Conservation (phyloP, 2,329 filamentous ascomycete genomes). For the Neofusicoccum parvum region DNA sequence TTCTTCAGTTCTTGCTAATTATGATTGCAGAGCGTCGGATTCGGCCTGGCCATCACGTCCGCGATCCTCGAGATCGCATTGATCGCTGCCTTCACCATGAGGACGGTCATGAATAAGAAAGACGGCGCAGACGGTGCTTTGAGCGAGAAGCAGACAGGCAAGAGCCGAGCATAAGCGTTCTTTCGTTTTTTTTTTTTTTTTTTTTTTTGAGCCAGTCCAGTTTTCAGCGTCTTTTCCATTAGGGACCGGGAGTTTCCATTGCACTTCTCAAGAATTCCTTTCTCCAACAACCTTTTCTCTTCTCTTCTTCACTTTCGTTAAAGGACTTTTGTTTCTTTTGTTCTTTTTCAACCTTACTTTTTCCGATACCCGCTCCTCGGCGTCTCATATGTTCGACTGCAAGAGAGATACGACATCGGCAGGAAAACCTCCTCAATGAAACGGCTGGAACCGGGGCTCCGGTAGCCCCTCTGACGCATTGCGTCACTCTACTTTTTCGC, state of each 20-base stretch:
- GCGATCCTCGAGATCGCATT: constrained; percentile 8
- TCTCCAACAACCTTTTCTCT: not conserved
- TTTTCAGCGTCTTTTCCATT: not conserved
- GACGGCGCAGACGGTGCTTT: not conserved
- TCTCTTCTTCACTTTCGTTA: not conserved
- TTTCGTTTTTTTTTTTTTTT: not conserved
- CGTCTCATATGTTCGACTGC: not conserved
- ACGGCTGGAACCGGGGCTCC: not conserved
- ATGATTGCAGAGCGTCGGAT: not conserved
- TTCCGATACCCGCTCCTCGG: not conserved
- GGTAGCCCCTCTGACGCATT: no score
- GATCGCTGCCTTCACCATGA: not conserved
- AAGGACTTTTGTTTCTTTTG: not conserved
- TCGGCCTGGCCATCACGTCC: not conserved
- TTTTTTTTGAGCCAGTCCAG: no score
- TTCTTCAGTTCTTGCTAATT: not conserved
- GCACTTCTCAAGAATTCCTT: not conserved
- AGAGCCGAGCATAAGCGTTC: not conserved
- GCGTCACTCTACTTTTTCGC: not conserved
- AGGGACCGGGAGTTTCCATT: not conserved
- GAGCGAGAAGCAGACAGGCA: constrained; percentile 3
- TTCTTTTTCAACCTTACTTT: not conserved
- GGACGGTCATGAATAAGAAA: not conserved
- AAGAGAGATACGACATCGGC: not conserved
- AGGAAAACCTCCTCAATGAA: not conserved